Base-by-base conservation (phyloP, 441 rosid genomes). In the Mallotus repandus region DNA sequence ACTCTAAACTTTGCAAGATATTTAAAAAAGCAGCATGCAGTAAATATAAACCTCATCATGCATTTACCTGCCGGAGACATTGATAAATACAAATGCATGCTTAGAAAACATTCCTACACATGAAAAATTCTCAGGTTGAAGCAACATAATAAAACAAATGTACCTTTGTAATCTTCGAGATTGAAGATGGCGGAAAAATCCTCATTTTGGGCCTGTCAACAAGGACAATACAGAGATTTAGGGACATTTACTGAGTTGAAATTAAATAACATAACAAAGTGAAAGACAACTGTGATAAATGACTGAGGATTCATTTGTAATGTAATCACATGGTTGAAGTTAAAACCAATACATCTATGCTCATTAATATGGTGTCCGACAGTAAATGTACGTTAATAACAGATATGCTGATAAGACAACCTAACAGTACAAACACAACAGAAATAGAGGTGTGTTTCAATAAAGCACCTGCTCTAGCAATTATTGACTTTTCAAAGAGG, bases 81-180 rank as follows among this genome's bases (percentile, higher is more conserved):
- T 10, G 19, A 50, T 22, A 53, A 14, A 48, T 38, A 14, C 6
- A 67, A 57, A 62, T 45, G 45, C 61, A 65, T 63, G 55, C 63
- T 55, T 12, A 55, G 41, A 54, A 46, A 29, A 10, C 66, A 71
- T 22, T 35, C 56, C 16, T 14, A 50, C 21, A 29, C 35, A 60
- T 22, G 15, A 55, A 72, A 29, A 64, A 45, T 13, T 46, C 48
- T 61, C 56, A 41, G 25, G 9, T n/a, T 62, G 22, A 69, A 58
- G 53, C 43, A 48, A 43, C 7, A 6, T 46, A 62, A 56, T 46
- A 29, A 56, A 70, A 25, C 56, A 69, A 64, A 71, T 50, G 57
- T 73, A 92, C 99, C 97, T 92, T 87, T 95, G 76, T 92, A 95
- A 81, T 95, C 99, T 85, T 95, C 93, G 45, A 95, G 97, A 74